phyloP scores from a whole-genome alignment of 768 basidiomycete species.

The Hygrocybe coccinea region DNA sequence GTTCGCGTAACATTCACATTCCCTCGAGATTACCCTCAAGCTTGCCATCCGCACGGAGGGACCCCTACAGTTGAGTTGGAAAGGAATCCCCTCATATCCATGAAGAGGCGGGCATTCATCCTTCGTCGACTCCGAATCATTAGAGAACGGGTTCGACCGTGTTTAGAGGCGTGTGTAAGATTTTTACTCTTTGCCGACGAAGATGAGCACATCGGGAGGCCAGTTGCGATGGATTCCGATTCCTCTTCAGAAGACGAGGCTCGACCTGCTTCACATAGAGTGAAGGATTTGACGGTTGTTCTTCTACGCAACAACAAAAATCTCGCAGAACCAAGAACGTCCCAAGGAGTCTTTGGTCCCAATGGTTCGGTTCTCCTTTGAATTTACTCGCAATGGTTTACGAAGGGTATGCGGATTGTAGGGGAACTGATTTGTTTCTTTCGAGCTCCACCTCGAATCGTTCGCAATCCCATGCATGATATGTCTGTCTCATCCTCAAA shows the following conservation, averaged over 20 bases:
- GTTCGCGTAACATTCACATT: conserved; percentile 88
- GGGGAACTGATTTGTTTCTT: conserved; percentile 88
- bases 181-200: conserved; percentile 74
- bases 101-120: conserved; percentile 72
- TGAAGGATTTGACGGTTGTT: conserved; percentile 49
- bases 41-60: conserved; percentile 49
- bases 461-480: conserved; percentile 52
- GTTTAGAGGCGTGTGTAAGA: conserved; percentile 76
- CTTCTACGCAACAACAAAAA: conserved; percentile 67
- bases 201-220: conserved; percentile 41
- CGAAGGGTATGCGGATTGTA: conserved; percentile 23
- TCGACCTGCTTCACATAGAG: conserved; percentile 31
- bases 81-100: conserved; percentile 72
- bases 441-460: conserved; percentile 66
- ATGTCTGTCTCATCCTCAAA: conserved; percentile 43
- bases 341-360: conserved; percentile 84
- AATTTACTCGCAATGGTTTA: not conserved
- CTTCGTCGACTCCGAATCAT: conserved; percentile 70
- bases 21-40: conserved; percentile 74
- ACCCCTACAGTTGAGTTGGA: conserved; percentile 79
- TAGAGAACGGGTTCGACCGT: conserved; percentile 69
- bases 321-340: conserved; percentile 76
- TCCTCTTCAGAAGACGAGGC: conserved; percentile 65
- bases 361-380: conserved; percentile 50
- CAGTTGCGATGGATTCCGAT: conserved; percentile 46